Evolutionary conservation across 164 flowering plant species (phyloP), one percentile per base, ranked within the genome.

Genomic region (Aristolochia contorta): DNA sequence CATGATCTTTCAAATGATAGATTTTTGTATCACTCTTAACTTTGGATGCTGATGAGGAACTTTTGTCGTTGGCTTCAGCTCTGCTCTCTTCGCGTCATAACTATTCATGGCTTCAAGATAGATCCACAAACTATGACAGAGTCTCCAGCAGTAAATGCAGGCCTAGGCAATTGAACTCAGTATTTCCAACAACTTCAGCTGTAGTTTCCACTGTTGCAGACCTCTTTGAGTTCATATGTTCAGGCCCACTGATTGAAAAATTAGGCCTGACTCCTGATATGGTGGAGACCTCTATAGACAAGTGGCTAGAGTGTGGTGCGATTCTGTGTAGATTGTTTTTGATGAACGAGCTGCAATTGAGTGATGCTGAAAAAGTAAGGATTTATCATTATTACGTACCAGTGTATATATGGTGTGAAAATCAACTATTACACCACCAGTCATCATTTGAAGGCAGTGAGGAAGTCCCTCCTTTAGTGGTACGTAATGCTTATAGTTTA

Each of bases 341-440:
- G 59, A 70, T 90, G 57, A 86, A 85, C 61, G 92, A 93, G 58
- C 60, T 86, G 47, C 50, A 51, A 24, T 80, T 93, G 30, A 72
- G 80, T 9, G 60, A 62, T 41, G 75, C 95, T 66, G 87, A 93
- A 69, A 93, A 86, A 73, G 79, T 70, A 16, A 82, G 97, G 73
- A 54, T 93, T 27, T 93, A 73, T 69, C 99, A 93, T 71, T 93
- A 88, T 72, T 93, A 93, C 54, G 66, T 91, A 75, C 99, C 99
- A 2, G 96, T 93, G 51, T 93, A 84, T 63, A 22, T 91, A 6
- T 93, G 99, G 99, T 91, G 99, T 59, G 89, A 93, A 70, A 79
- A 88, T 65, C 87, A 93, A 76, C 82, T 93, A 62, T 72, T 86
- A 41, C 72, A 69, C 50, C 97, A 93, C 67, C 65, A 54, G 52